Percentiles rank a stretch among this genome's conserved stretches.
These are phyloP conservation scores for Vitis amurensis DNA, from an alignment of 164 flowering plant genomes.

Conservation along the genomic window DNA sequence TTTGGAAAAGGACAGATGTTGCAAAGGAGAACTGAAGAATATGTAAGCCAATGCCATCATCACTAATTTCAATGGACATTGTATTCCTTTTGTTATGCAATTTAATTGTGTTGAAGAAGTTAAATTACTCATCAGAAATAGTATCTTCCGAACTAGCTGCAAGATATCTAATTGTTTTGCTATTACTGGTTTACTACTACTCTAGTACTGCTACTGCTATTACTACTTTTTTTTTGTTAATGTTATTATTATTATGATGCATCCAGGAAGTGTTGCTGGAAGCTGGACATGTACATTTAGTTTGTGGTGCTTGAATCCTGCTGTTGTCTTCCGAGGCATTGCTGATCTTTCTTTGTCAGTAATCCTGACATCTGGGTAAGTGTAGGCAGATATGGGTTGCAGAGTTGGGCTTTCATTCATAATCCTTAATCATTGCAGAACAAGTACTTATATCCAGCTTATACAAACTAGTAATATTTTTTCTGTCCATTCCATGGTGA, in stretches of 20 bases:
- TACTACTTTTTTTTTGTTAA: neutral
- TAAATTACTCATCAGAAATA: too few relatives aligned
- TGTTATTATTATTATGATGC: slow-evolving; percentile 5
- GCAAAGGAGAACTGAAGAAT: too few relatives aligned
- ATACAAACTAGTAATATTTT: neutral
- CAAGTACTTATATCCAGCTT: neutral
- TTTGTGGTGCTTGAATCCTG: slow-evolving; percentile 96
- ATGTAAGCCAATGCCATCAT: too few relatives aligned
- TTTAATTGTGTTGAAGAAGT: too few relatives aligned
- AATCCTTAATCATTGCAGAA: neutral
- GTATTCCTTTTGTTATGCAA: too few relatives aligned
- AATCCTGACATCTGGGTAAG: slow-evolving; percentile 95
- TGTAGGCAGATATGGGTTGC: neutral
- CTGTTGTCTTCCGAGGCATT: slow-evolving; percentile 82
- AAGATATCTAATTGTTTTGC: too few relatives aligned
- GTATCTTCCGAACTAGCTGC: too few relatives aligned
- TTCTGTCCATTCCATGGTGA: neutral
- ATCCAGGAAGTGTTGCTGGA: slow-evolving; percentile 43
- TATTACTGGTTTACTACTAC: too few relatives aligned
- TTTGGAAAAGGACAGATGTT: too few relatives aligned
- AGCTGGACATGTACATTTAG: slow-evolving; percentile 61
- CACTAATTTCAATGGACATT: too few relatives aligned
- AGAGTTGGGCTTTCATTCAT: neutral
- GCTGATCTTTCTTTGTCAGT: slow-evolving; percentile 77
- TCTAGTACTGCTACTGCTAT: too few relatives aligned